These are phyloP conservation scores for Leptographium radiaticola DNA, from an alignment of 2,329 filamentous ascomycete genomes.

Conservation along the genomic window DNA sequence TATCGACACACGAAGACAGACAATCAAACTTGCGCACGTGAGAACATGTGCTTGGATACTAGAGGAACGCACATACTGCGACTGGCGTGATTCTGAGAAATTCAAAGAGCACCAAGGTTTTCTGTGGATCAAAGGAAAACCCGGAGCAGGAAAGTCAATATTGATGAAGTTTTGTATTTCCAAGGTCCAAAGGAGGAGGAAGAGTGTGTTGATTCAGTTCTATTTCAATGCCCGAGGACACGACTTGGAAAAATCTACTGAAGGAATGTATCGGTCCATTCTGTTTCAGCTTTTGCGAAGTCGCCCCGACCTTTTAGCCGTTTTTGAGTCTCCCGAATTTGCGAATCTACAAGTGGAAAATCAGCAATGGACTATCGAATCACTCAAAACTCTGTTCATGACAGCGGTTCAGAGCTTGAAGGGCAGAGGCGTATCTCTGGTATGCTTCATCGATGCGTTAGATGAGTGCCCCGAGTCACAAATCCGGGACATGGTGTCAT, in stretches of 20 bases:
- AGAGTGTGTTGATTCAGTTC: conserved; percentile 19
- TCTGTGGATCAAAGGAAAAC: conserved; percentile 31
- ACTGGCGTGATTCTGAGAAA: conserved; percentile 19
- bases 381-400: conserved; percentile 7
- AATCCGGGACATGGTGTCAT: conserved; percentile 27
- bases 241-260: conserved; percentile 26
- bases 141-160: conserved; percentile 28
- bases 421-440: conserved; percentile 1
- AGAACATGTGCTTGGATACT: conserved; percentile 13
- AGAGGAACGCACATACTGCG: conserved; percentile 14
- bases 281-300: conserved; percentile 28
- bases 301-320: conserved; percentile 17
- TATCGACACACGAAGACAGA: not conserved
- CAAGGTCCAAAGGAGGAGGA: conserved; percentile 3
- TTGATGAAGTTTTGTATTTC: conserved; percentile 25
- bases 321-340: conserved; percentile 15
- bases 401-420: conserved; percentile 9
- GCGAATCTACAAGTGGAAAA: not conserved
- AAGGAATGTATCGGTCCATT: conserved; percentile 34
- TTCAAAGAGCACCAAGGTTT: conserved; percentile 15
- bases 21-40: conserved; percentile 8
- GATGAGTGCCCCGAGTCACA: conserved; percentile 34
- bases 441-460: conserved; percentile 27
- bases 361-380: conserved; percentile 5
- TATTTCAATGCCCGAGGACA: conserved; percentile 35